A percentile compares a stretch with the other conserved stretches of the same genome.
Conservation (phyloP, 768 basidiomycete genomes). For the Pulveroboletus sp. region DNA sequence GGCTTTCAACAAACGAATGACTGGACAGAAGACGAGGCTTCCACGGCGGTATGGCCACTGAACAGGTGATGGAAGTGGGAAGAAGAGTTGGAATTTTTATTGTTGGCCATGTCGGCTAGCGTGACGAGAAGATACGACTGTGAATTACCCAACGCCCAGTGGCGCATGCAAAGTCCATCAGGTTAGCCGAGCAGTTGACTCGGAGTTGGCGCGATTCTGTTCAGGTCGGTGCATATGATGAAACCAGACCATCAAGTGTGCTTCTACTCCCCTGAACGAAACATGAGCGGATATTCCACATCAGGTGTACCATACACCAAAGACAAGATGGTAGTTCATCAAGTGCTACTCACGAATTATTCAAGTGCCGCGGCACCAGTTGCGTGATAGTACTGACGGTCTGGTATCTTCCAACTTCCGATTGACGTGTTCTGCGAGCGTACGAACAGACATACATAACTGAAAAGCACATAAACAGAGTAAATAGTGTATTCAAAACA, state of each 20-base stretch:
- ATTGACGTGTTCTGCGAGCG: slow-evolving; percentile 16
- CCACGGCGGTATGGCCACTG: not conserved
- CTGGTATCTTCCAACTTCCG: slow-evolving; percentile 18
- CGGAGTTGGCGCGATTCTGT: too few relatives aligned
- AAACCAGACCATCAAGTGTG: too few relatives aligned
- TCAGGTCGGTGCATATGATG: too few relatives aligned
- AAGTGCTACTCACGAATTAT: too few relatives aligned
- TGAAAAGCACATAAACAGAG: slow-evolving; percentile 36
- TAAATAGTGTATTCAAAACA: slow-evolving; percentile 33
- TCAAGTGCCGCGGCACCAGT: too few relatives aligned
- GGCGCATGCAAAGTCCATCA: not conserved
- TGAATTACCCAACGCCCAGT: not conserved
- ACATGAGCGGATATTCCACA: too few relatives aligned
- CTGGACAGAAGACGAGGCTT: slow-evolving; percentile 12
- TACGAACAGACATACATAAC: slow-evolving; percentile 35
- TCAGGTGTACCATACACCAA: too few relatives aligned
- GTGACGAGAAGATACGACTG: slow-evolving; percentile 5
- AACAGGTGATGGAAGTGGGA: slow-evolving; percentile 1
- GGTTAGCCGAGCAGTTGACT: not conserved
- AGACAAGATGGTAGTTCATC: too few relatives aligned
- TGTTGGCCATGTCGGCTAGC: slow-evolving; percentile 19
- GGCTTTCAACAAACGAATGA: slow-evolving; percentile 19
- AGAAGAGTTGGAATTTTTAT: not conserved
- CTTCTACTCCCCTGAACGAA: too few relatives aligned
- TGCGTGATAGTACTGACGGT: not conserved